phyloP scores from a whole-genome alignment of 2,329 filamentous ascomycete genomes.

The Herpotrichia juniperi region DNA sequence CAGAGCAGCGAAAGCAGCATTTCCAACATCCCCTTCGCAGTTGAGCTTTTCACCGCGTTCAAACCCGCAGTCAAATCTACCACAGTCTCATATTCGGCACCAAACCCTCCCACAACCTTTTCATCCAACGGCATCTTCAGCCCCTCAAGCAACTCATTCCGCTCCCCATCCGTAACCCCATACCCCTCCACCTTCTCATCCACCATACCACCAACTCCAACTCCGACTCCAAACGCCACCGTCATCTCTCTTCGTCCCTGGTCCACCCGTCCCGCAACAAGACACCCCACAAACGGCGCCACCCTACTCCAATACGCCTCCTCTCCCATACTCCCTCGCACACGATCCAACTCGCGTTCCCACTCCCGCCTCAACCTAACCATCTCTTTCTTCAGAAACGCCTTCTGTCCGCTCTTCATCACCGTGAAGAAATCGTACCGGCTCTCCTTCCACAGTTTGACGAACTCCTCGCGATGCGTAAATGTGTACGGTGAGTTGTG shows the following conservation, averaged over 20 bases:
- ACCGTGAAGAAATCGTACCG: constrained; percentile 18
- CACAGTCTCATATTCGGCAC: constrained; percentile 9
- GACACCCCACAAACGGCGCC: constrained; percentile 20
- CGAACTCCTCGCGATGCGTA: constrained; percentile 17
- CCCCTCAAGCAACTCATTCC: constrained; percentile 1
- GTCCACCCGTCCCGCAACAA: constrained; percentile 14
- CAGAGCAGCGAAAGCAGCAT: constrained; percentile 17
- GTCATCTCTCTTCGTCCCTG: background rate
- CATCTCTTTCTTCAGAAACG: constrained; percentile 19
- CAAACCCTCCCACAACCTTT: background rate
- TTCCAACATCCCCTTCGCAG: constrained; percentile 14
- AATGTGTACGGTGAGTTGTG: constrained; percentile 21
- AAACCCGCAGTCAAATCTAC: constrained; percentile 17
- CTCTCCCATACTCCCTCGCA: constrained; percentile 3
- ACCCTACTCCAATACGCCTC: constrained; percentile 13
- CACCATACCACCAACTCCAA: too few species aligned
- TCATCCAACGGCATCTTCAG: constrained; percentile 5
- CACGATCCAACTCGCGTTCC: constrained; percentile 13
- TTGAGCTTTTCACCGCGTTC: constrained; percentile 9
- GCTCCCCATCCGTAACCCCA: background rate
- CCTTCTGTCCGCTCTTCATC: constrained; percentile 14
- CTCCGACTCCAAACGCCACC: too few species aligned
- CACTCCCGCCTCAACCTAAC: constrained; percentile 15
- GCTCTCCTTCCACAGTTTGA: constrained; percentile 19
- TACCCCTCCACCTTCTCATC: background rate